Evolutionary conservation across 495 filamentous ascomycete species (phyloP), one percentile per base, ranked within the genome.

Genomic region (Aspergillus homomorphus): DNA sequence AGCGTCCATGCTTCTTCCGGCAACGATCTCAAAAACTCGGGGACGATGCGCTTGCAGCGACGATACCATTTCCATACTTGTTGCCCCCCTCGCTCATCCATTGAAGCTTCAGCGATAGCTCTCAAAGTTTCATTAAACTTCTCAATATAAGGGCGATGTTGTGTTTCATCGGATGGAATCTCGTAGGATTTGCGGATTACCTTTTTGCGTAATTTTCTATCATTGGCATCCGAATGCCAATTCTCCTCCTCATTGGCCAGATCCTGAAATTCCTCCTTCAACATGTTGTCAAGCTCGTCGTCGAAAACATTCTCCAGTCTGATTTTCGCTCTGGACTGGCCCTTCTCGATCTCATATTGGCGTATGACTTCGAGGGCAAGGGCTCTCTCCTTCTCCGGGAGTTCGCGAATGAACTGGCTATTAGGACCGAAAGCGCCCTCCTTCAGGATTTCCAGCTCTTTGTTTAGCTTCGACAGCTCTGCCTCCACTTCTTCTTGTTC

Each of bases 401-500:
- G 58, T 16, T 61, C 62, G 42, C 67, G 61, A 33, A 80, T 80
- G 55, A 80, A 78, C 20, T 66, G 61, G 48, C 77, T 72, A 55
- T 78, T 70, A 28, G 71, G 70, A n/a, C 66, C 63, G 51, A 72
- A 78, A 18, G 76, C 76, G 0, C 73, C 75, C 54, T 75, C 71
- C 49, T 73, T 69, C 33, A 76, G 24, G 57, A 73, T 57, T 65
- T 80, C 69, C 56, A 89, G 73, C 60, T 87, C 77, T 54, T 77
- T 64, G 57, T 87, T 81, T 30, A 88, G 62, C 58, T 79, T 77
- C 49, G 75, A 70, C 33, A 79, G 72, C 57, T 73, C 63, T 19
- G 78, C 68, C 52, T 81, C 71, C 21, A 82, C 55, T 28, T 74
- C 75, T 51, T 77, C 69, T 38, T 66, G 66, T 15, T 78, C 80